Conservation (phyloP, 305 asterid species). For the Fraxinus angustifolia region DNA sequence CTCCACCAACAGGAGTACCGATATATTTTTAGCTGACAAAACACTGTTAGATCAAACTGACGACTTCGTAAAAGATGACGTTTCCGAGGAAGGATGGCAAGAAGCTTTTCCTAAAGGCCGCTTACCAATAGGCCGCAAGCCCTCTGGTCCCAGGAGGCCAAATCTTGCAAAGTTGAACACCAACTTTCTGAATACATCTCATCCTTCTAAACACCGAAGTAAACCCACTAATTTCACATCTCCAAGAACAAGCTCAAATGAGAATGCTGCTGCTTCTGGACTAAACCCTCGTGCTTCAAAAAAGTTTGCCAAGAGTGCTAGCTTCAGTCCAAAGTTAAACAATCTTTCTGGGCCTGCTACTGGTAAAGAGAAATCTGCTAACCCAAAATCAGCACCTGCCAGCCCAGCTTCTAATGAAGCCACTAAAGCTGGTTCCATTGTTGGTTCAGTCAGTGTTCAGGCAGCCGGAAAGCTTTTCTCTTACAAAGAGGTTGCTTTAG, state of each 20-base stretch:
- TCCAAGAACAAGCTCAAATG: slow-evolving; percentile 51
- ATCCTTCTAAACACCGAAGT: slow-evolving; percentile 50
- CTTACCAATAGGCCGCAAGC: slow-evolving; percentile 52
- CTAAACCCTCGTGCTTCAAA: slow-evolving; percentile 46
- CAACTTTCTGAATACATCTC: slow-evolving; percentile 52
- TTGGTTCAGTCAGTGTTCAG: slow-evolving; percentile 60
- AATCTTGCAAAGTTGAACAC: slow-evolving; percentile 80
- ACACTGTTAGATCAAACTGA: slow-evolving; percentile 37
- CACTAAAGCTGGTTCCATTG: slow-evolving; percentile 40
- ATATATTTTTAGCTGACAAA: slow-evolving; percentile 31
- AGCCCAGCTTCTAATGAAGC: slow-evolving; percentile 57
- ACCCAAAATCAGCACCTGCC: slow-evolving; percentile 54
- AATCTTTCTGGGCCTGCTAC: slow-evolving; percentile 34
- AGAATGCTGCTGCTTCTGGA: slow-evolving; percentile 43
- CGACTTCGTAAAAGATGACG: slow-evolving; percentile 41
- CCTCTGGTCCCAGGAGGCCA: slow-evolving; percentile 72
- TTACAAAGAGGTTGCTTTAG: slow-evolving; percentile 88
- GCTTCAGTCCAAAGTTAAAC: slow-evolving; percentile 58
- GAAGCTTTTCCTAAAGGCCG: slow-evolving; percentile 92
- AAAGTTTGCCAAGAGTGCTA: slow-evolving; percentile 49
- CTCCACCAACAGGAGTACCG: slow-evolving; percentile 31
- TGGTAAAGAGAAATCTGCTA: slow-evolving; percentile 42
- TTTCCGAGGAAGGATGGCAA: slow-evolving; percentile 91
- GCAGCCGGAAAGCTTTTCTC: slow-evolving; percentile 76
- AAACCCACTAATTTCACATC: slow-evolving; percentile 52